These are phyloP conservation scores for Tolypocladium tundrense DNA, from an alignment of 2,329 filamentous ascomycete species.

Conservation along the genomic window DNA sequence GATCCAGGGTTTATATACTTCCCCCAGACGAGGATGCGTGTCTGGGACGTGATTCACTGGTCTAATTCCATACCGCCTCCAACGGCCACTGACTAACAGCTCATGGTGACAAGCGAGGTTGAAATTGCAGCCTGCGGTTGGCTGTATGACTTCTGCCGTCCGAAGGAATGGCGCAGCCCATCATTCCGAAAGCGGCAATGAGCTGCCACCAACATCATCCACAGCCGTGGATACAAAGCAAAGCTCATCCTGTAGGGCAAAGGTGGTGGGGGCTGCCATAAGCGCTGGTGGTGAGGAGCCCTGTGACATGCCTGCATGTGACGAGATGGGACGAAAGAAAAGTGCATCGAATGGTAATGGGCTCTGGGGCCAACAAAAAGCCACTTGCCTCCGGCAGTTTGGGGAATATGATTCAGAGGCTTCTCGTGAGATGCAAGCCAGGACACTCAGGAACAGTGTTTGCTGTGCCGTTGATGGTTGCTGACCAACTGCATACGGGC, in stretches of 20 bases:
- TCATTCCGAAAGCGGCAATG: constrained; percentile 1
- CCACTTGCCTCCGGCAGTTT: neutral
- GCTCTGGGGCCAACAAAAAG: neutral
- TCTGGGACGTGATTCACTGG: neutral
- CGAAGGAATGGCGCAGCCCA: neutral
- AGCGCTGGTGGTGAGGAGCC: neutral
- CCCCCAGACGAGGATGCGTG: neutral
- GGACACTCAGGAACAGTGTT: neutral
- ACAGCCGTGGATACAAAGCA: neutral
- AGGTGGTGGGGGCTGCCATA: neutral
- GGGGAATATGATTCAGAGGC: neutral
- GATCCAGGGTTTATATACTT: neutral
- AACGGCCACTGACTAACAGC: neutral
- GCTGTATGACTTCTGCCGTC: neutral
- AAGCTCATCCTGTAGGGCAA: neutral
- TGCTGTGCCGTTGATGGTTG: neutral
- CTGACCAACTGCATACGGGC: neutral
- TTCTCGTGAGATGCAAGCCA: neutral
- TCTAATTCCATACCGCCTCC: neutral
- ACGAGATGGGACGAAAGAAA: neutral
- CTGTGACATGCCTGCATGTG: neutral
- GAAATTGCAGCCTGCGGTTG: constrained; percentile 2
- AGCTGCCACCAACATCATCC: neutral
- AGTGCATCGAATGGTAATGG: neutral
- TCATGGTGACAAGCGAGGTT: constrained; percentile 1